Percentiles rank a stretch among this genome's conserved stretches.
Evolutionary conservation across 2,329 filamentous ascomycete species (phyloP).

Genomic region (Botrytis pseudocinerea): DNA sequence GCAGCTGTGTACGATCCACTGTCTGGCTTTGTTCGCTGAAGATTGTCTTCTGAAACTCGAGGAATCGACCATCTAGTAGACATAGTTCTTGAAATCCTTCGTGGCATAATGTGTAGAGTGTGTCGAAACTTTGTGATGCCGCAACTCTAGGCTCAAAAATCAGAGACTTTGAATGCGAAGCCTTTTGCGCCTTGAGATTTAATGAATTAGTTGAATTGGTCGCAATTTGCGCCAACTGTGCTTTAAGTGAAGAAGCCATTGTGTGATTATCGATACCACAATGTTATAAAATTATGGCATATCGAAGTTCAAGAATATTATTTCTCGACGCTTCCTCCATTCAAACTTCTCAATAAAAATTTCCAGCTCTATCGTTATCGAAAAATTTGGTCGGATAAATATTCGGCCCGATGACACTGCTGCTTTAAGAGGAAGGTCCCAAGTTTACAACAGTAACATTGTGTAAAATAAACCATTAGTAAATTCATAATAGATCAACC

Average conservation of each 20-base stretch:
- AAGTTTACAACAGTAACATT: background rate
- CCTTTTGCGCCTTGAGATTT: slow-evolving; percentile 89
- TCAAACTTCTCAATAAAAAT: slow-evolving; percentile 23
- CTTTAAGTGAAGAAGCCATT: slow-evolving; percentile 85
- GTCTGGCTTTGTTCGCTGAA: slow-evolving; percentile 93
- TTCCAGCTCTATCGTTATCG: slow-evolving; percentile 25
- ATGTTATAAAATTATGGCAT: slow-evolving; percentile 27
- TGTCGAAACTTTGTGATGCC: slow-evolving; percentile 85
- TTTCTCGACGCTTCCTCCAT: slow-evolving; percentile 17
- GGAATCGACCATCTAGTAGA: slow-evolving; percentile 77
- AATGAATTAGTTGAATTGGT: slow-evolving; percentile 86
- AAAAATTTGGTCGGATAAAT: slow-evolving; percentile 22
- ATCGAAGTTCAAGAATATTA: slow-evolving; percentile 16
- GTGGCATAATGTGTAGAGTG: slow-evolving; percentile 80
- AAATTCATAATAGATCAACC: background rate
- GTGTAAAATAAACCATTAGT: background rate
- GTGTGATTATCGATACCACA: slow-evolving; percentile 16
- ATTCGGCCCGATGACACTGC: background rate
- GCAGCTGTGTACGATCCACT: slow-evolving; percentile 86
- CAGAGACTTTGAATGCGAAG: slow-evolving; percentile 88
- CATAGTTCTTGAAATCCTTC: slow-evolving; percentile 93
- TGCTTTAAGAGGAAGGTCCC: slow-evolving; percentile 8
- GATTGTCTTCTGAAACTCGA: slow-evolving; percentile 70
- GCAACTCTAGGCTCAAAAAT: slow-evolving; percentile 88
- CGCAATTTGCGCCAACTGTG: slow-evolving; percentile 91